Conservation (phyloP, 2,329 filamentous ascomycete genomes). For the Exophiala xenobiotica region DNA sequence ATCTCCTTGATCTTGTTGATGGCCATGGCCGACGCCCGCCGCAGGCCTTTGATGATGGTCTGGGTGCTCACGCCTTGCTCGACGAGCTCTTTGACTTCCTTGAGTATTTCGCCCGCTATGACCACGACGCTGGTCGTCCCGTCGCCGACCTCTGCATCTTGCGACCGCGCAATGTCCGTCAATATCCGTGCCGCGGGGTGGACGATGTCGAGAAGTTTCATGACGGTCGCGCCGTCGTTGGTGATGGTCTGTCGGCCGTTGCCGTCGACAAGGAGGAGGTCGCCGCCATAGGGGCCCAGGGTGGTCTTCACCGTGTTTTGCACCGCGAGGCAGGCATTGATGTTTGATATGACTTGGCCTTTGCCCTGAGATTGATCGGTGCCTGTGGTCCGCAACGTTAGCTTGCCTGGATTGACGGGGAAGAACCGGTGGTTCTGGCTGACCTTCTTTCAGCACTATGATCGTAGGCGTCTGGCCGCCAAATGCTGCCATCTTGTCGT, state of each 20-base stretch:
- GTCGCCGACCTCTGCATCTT: constrained; percentile 98
- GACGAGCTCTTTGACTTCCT: constrained; percentile 93
- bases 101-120: constrained; percentile 93
- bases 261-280: constrained; percentile 90
- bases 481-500: constrained; percentile 60
- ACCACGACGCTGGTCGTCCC: constrained; percentile 98
- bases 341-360: constrained; percentile 95
- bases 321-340: constrained; percentile 95
- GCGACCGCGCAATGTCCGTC: constrained; percentile 95
- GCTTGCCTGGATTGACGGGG: neutral
- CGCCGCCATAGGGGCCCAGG: constrained; percentile 92
- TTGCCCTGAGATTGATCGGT: constrained; percentile 97
- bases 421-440: constrained; percentile 35
- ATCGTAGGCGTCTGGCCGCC: constrained; percentile 97
- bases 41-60: constrained; percentile 93
- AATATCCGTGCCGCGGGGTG: constrained; percentile 96
- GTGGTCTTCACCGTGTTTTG: constrained; percentile 95
- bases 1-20: constrained; percentile 99
- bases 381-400: constrained; percentile 55
- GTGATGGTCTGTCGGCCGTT: constrained; percentile 97
- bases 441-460: constrained; percentile 96
- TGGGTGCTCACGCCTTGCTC: constrained; percentile 97
- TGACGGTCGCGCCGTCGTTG: constrained; percentile 97
- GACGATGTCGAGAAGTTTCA: constrained; percentile 99
- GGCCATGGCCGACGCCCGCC: constrained; percentile 82